These are phyloP conservation scores for Russula lepida DNA, from an alignment of 768 basidiomycete species.

Conservation along the genomic window DNA sequence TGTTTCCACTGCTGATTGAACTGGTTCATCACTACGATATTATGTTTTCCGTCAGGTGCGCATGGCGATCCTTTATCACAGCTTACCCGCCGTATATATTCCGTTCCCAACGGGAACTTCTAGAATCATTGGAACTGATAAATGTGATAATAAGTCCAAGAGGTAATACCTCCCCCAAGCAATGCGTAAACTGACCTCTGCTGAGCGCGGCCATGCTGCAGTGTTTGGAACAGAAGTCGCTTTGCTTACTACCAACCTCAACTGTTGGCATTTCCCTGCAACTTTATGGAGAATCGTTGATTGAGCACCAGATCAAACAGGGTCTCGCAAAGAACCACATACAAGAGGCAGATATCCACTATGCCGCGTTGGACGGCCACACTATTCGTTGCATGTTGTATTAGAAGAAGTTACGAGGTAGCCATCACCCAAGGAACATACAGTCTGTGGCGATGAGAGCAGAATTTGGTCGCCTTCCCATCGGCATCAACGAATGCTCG, in stretches of 20 bases:
- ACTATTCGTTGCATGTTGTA: not conserved
- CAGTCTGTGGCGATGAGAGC: conserved; percentile 19
- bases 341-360: conserved; percentile 20
- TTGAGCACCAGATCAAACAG: not conserved
- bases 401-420: not conserved
- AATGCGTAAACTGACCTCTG: conserved; percentile 6
- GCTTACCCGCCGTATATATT: conserved; percentile 14
- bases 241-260: conserved; percentile 17
- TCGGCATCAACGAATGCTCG: conserved; percentile 11
- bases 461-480: conserved; percentile 16
- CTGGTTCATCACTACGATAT: conserved; percentile 18
- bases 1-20: conserved; percentile 23
- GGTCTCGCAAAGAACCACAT: not conserved
- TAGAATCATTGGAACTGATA: conserved; percentile 17
- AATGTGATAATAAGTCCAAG: not conserved
- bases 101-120: conserved; percentile 6
- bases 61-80: not conserved
- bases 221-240: conserved; percentile 24
- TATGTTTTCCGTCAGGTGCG: not conserved
- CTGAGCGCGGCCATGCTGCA: conserved; percentile 16
- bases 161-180: no score
- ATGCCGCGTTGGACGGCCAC: conserved; percentile 10
- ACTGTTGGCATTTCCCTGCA: conserved; percentile 20
- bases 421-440: not conserved
- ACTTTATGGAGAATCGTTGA: conserved; percentile 3